phyloP scores from a whole-genome alignment of 495 filamentous ascomycete genomes.

The Daldinia childiae region DNA sequence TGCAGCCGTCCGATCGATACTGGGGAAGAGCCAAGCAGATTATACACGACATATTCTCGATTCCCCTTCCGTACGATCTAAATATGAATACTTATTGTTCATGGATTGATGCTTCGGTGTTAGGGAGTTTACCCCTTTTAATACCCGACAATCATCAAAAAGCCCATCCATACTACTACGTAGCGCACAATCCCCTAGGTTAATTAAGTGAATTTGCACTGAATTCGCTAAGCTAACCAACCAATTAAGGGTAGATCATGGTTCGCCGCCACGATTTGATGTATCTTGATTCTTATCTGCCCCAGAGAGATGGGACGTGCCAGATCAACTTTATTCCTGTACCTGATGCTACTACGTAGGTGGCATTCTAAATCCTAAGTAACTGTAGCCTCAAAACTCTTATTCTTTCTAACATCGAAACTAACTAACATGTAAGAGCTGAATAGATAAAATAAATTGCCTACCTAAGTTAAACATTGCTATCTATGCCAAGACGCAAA shows the following conservation, averaged over 20 bases:
- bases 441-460: slow-evolving; percentile 20
- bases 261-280: background rate
- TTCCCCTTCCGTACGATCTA: background rate
- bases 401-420: slow-evolving; percentile 6
- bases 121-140: background rate
- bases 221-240: background rate
- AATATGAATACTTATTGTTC: background rate
- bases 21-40: slow-evolving; percentile 16
- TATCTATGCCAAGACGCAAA: slow-evolving; percentile 35
- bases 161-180: background rate
- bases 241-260: background rate
- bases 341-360: slow-evolving; percentile 17
- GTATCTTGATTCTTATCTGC: slow-evolving; percentile 10
- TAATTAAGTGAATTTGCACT: background rate
- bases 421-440: slow-evolving; percentile 22
- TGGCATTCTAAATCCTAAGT: slow-evolving; percentile 18
- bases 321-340: slow-evolving; percentile 14
- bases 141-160: background rate
- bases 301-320: slow-evolving; percentile 22
- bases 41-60: slow-evolving; percentile 1
- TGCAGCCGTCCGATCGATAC: slow-evolving; percentile 38
- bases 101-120: background rate
- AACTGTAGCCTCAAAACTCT: slow-evolving; percentile 26
- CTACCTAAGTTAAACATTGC: slow-evolving; percentile 38
- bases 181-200: background rate